Percentiles rank a stretch among this genome's conserved stretches.
Evolutionary conservation across 495 filamentous ascomycete species (phyloP).

Genomic region (Jackrogersella minutella): DNA sequence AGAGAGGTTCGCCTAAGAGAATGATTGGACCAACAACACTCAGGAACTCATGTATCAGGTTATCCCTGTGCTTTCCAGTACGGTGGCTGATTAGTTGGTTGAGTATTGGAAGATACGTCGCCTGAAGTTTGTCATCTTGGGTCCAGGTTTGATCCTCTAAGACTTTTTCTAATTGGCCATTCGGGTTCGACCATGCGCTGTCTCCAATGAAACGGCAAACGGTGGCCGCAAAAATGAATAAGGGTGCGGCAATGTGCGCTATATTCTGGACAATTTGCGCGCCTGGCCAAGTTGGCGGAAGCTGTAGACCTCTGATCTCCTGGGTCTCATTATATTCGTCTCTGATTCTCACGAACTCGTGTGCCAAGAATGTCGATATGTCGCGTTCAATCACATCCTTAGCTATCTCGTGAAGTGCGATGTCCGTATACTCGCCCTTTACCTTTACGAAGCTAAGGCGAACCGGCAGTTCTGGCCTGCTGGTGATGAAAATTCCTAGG

Average conservation of each 20-base stretch:
- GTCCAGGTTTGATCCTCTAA: background rate
- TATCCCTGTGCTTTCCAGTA: background rate
- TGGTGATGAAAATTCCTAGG: slow-evolving; percentile 44
- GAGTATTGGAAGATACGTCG: slow-evolving; percentile 39
- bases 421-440: too few species aligned
- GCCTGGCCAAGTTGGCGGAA: slow-evolving; percentile 22
- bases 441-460: slow-evolving; percentile 42
- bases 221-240: slow-evolving; percentile 58
- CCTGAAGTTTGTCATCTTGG: slow-evolving; percentile 37
- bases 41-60: slow-evolving; percentile 26
- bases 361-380: slow-evolving; percentile 41
- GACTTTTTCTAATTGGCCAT: slow-evolving; percentile 34
- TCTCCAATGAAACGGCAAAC: slow-evolving; percentile 51
- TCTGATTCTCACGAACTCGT: slow-evolving; percentile 34
- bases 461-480: slow-evolving; percentile 58
- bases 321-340: slow-evolving; percentile 38
- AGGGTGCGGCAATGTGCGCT: slow-evolving; percentile 47
- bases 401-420: too few species aligned
- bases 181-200: slow-evolving; percentile 27
- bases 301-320: background rate
- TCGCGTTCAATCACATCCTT: too few species aligned
- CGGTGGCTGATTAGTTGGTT: slow-evolving; percentile 32
- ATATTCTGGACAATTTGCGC: slow-evolving; percentile 51
- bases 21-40: slow-evolving; percentile 44
- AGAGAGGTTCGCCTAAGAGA: slow-evolving; percentile 44